Evolutionary conservation across 768 basidiomycete species (phyloP), one percentile per base, ranked within the genome.

Genomic region (Tricholoma hemisulphureum): DNA sequence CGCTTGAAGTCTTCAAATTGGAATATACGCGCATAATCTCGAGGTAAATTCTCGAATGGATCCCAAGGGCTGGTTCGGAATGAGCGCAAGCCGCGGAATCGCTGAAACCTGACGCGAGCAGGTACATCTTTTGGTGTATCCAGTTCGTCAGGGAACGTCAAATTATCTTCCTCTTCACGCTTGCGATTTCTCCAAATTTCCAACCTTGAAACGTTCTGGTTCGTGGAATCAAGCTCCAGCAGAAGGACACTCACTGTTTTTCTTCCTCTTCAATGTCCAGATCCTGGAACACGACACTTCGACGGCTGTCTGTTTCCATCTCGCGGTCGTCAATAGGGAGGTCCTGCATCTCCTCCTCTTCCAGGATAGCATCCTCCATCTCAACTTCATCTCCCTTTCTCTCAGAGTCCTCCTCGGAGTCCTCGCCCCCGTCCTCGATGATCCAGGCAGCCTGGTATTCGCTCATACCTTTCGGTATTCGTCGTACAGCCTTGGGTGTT

Each of bases 391-490:
- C 69, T 7, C 77, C 79, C 6, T 80, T 79, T 5, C 69, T 73
- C 4, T 71, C 77, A n/a, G n/a, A n/a, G 9, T 76, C 71, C 0
- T 73, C 79, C 0, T 76, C 83, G 0, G 75, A 81, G 3, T 79
- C 83, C 0, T 85, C 88, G 1, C 83, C 85, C 4, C 81, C 83
- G 53, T 91, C 91, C 56, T 97, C 95, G 21, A 93, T 73, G 58
- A 98, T 93, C 96, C 96, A 98, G 2, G 95, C 85, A 1, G 96
- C 95, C 69, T 98, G 96, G 69, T 98, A 98, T 65, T 93, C 88
- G 72, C 93, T 96, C 78, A 92, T 97, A 2, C 95, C 95, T 73
- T 95, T 96, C 2, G 95, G 96, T 46, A 97, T 83, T 50, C 85
- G 83, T 69, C 84, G 88, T n/a, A 95, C 84, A 26, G 76, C 69